These are phyloP conservation scores for Talaromyces sp. DNA, from an alignment of 2,329 filamentous ascomycete genomes.

Conservation along the genomic window DNA sequence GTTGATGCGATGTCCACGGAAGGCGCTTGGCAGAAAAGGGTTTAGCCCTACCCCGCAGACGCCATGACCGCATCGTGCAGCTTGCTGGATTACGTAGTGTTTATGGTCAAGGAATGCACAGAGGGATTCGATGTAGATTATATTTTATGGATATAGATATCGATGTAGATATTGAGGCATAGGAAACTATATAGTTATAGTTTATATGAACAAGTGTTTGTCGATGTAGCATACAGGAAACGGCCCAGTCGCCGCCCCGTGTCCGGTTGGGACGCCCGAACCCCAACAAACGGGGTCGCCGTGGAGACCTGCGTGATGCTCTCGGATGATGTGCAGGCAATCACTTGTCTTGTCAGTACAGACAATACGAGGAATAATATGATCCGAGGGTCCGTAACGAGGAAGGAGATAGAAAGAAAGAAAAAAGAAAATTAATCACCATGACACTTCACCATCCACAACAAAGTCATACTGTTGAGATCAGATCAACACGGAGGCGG, in stretches of 20 bases:
- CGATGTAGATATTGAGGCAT: too few relatives aligned
- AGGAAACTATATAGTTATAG: too few relatives aligned
- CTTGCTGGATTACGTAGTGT: too few relatives aligned
- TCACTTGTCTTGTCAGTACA: not conserved
- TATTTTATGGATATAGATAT: too few relatives aligned
- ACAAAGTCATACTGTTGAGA: too few relatives aligned
- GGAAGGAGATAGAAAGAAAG: not conserved
- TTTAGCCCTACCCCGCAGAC: not conserved
- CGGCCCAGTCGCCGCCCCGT: not conserved
- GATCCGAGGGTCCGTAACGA: too few relatives aligned
- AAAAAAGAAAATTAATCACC: not conserved
- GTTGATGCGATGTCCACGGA: not conserved
- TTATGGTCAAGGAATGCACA: too few relatives aligned
- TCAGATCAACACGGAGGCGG: too few relatives aligned
- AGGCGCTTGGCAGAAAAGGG: not conserved
- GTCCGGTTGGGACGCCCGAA: constrained; percentile 5
- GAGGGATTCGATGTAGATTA: too few relatives aligned
- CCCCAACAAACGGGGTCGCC: constrained; percentile 5
- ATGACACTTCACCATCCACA: not conserved
- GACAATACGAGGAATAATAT: too few relatives aligned
- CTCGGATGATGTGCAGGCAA: not conserved
- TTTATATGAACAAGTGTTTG: too few relatives aligned
- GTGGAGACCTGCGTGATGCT: not conserved
- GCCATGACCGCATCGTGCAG: not conserved
- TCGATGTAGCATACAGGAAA: too few relatives aligned